These are phyloP conservation scores for Elaeis oleifera DNA, from an alignment of 202 grass and related monocot genomes.

Conservation along the genomic window DNA sequence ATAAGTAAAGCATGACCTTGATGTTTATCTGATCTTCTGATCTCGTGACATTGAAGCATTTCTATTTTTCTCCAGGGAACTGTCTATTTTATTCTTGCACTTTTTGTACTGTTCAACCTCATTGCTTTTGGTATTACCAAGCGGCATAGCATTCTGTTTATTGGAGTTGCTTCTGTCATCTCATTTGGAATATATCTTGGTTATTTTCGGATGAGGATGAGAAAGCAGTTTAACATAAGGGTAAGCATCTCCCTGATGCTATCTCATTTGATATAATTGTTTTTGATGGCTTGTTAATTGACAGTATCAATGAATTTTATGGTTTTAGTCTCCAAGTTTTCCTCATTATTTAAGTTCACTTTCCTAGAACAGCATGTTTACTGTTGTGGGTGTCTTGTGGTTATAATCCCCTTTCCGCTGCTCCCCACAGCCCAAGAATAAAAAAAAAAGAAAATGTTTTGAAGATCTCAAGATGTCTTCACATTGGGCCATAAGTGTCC, in stretches of 20 bases:
- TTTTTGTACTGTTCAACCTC: conserved; percentile 47
- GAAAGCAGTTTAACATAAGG: conserved; percentile 87
- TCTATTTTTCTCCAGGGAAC: conserved; percentile 38
- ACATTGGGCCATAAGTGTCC: neutral
- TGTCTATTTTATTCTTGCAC: conserved; percentile 56
- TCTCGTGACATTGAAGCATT: neutral
- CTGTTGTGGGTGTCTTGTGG: too few relatives aligned
- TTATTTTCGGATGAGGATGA: conserved; percentile 81
- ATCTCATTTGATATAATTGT: too few relatives aligned
- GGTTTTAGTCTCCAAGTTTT: too few relatives aligned
- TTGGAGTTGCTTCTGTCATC: conserved; percentile 60
- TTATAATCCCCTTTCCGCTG: too few relatives aligned
- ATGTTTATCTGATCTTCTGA: neutral
- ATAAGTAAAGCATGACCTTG: neutral
- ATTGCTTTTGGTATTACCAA: conserved; percentile 71
- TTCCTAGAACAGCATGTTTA: too few relatives aligned
- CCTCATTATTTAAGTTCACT: too few relatives aligned
- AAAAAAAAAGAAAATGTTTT: too few relatives aligned
- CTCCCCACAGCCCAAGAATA: too few relatives aligned
- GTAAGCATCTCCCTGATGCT: conserved; percentile 31
- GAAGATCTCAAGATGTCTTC: neutral
- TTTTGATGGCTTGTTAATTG: too few relatives aligned
- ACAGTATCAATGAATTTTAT: too few relatives aligned
- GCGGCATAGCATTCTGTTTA: conserved; percentile 53
- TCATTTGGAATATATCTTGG: conserved; percentile 66